Evolutionary conservation across 2,329 filamentous ascomycete species (phyloP).

Genomic region (Phyllosticta citribraziliensis): DNA sequence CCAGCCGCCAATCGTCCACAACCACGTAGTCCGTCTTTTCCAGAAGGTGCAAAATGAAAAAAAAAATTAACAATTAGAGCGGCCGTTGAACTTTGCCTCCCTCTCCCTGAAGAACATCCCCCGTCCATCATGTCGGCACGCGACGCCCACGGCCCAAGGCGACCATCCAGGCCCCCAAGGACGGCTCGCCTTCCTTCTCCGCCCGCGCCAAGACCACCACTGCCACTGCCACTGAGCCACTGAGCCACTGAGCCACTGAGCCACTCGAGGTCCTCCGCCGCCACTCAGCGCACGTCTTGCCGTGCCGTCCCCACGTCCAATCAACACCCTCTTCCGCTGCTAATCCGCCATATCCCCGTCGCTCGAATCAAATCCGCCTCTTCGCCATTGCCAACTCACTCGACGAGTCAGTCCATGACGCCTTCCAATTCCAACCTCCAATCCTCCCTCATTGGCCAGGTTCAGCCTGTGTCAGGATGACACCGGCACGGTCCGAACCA

Average conservation of each 20-base stretch:
- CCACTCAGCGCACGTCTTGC: not conserved
- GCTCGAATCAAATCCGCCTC: not conserved
- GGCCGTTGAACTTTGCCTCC: not conserved
- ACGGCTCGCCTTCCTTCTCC: not conserved
- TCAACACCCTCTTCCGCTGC: not conserved
- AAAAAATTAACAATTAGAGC: not conserved
- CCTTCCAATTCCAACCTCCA: no score
- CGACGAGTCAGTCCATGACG: not conserved
- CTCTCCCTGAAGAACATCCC: not conserved
- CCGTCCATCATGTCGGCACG: not conserved
- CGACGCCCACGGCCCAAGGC: not conserved
- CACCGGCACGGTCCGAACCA: not conserved
- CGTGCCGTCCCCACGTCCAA: not conserved
- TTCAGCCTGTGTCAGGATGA: not conserved
- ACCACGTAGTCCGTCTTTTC: not conserved
- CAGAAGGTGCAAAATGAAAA: not conserved
- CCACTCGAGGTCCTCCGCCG: no score
- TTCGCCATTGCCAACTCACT: not conserved
- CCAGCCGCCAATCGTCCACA: not conserved
- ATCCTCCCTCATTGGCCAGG: not conserved
- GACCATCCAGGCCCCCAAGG: not conserved
- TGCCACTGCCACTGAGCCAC: not conserved
- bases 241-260: no score
- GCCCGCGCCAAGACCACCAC: not conserved
- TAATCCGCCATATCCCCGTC: not conserved